Percentiles rank a stretch among this genome's conserved stretches.
Evolutionary conservation across 1,139 yeast genomes (phyloP).

Genomic region (Yamadazyma sp.): DNA sequence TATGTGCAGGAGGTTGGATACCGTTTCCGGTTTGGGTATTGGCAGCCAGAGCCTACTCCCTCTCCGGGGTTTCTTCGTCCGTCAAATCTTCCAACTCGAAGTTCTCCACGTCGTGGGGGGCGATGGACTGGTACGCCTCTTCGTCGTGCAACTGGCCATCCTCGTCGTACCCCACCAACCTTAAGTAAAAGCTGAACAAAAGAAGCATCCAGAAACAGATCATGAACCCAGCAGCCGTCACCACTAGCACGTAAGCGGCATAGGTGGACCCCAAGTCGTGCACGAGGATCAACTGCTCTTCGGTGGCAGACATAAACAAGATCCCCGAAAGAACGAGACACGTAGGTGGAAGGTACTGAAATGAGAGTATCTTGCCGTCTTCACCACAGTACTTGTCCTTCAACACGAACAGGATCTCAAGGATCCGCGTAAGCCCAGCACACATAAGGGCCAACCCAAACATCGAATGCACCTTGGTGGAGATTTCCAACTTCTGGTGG

Average conservation of each 20-base stretch:
- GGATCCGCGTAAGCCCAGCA: slow-evolving; percentile 72
- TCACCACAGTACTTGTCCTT: slow-evolving; percentile 51
- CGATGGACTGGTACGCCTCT: slow-evolving; percentile 14
- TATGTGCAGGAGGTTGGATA: background rate
- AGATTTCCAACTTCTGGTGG: slow-evolving; percentile 67
- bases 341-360: slow-evolving; percentile 84
- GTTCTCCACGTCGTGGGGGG: slow-evolving; percentile 24
- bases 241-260: slow-evolving; percentile 75
- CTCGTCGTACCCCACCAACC: slow-evolving; percentile 48
- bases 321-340: slow-evolving; percentile 76
- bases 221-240: slow-evolving; percentile 72
- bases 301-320: slow-evolving; percentile 88
- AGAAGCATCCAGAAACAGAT: slow-evolving; percentile 65
- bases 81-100: slow-evolving; percentile 37
- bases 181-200: slow-evolving; percentile 57
- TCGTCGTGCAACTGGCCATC: slow-evolving; percentile 29
- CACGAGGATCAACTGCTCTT: slow-evolving; percentile 77
- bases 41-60: too few relatives aligned
- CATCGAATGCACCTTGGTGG: slow-evolving; percentile 83
- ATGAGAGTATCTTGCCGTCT: slow-evolving; percentile 55
- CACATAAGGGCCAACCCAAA: slow-evolving; percentile 80
- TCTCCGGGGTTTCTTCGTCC: slow-evolving; percentile 20
- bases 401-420: slow-evolving; percentile 74
- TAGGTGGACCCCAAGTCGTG: slow-evolving; percentile 79
- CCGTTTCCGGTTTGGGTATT: too few relatives aligned